These are phyloP conservation scores for Fusarium lyarnte DNA, from an alignment of 2,329 filamentous ascomycete genomes.

Conservation along the genomic window DNA sequence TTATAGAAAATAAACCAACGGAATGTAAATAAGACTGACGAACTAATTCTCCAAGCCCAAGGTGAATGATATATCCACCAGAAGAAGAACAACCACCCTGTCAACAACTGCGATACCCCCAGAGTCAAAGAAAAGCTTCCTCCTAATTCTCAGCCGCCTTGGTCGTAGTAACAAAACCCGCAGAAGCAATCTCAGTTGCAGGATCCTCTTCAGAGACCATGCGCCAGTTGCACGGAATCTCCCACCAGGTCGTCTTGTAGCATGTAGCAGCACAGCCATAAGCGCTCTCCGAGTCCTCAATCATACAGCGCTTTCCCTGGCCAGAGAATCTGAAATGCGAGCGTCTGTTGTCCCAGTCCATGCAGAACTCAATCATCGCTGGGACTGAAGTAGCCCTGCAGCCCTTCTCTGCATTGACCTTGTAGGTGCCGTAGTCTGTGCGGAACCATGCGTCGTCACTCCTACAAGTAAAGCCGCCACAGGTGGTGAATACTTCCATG, in stretches of 20 bases:
- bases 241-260: neutral
- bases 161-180: neutral
- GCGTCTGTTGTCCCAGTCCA: neutral
- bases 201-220: neutral
- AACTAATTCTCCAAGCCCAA: accelerated
- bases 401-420: neutral
- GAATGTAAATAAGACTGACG: accelerated
- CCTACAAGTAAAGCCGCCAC: accelerated
- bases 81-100: accelerated
- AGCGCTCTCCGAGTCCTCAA: neutral
- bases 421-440: neutral
- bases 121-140: accelerated
- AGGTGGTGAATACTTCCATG: neutral
- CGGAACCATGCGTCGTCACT: neutral
- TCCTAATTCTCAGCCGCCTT: neutral
- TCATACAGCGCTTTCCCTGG: neutral
- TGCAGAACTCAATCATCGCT: neutral
- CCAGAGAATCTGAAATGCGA: neutral
- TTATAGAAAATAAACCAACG: accelerated
- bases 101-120: accelerated
- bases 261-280: neutral
- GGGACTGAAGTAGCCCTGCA: neutral
- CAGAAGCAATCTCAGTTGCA: neutral
- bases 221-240: neutral
- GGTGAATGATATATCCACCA: accelerated